Percentiles rank a stretch among this genome's conserved stretches.
These are phyloP conservation scores for Pythium pyrilobum DNA, from an alignment of 352 stramenopile species.

Conservation along the genomic window DNA sequence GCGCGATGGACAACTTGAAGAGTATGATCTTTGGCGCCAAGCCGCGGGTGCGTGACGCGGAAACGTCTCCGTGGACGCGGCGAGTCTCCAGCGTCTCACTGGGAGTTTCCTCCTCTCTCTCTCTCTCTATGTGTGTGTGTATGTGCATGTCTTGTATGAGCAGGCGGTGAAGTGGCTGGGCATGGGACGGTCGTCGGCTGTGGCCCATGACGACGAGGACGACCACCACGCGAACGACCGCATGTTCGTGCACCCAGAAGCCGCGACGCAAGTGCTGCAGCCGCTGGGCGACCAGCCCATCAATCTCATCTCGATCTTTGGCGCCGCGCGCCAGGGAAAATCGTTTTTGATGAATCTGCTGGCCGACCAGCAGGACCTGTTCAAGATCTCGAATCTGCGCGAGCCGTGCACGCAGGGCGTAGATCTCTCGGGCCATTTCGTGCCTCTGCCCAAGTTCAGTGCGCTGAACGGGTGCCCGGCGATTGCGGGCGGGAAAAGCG, in stretches of 20 bases:
- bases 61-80: background rate
- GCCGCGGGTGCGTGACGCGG: slow-evolving; percentile 7
- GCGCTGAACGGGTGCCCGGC: slow-evolving; percentile 55
- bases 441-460: slow-evolving; percentile 66
- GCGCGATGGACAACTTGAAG: slow-evolving; percentile 31
- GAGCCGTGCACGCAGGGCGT: slow-evolving; percentile 85
- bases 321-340: slow-evolving; percentile 77
- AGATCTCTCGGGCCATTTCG: slow-evolving; percentile 73
- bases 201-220: slow-evolving; percentile 19
- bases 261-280: slow-evolving; percentile 47
- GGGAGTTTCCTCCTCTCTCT: no score
- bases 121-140: background rate
- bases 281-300: slow-evolving; percentile 58
- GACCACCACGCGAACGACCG: slow-evolving; percentile 31
- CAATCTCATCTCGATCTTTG: slow-evolving; percentile 86
- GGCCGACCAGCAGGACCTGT: slow-evolving; percentile 80
- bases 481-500: slow-evolving; percentile 11
- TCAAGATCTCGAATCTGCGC: slow-evolving; percentile 84
- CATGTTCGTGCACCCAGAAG: slow-evolving; percentile 69
- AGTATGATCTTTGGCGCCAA: slow-evolving; percentile 36
- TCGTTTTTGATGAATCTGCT: slow-evolving; percentile 87
- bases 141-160: background rate
- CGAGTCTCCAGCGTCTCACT: no score
- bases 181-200: slow-evolving; percentile 31
- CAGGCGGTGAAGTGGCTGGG: slow-evolving; percentile 84